Conservation (phyloP, 1,139 yeast species). For the Debaryomyces sp. region DNA sequence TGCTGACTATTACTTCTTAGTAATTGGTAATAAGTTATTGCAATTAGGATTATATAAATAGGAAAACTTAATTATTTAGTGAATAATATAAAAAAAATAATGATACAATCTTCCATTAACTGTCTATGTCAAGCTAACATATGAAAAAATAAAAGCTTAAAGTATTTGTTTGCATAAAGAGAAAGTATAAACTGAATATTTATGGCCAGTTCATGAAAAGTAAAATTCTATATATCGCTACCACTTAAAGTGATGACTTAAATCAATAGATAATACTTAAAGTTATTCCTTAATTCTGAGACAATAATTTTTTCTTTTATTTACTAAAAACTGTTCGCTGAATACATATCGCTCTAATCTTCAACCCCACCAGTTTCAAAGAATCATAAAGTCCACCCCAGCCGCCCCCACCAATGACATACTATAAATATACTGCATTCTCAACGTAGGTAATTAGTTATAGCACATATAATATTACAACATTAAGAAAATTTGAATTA, state of each 20-base stretch:
- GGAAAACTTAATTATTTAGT: neutral
- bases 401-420: neutral
- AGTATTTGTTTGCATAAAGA: too few relatives aligned
- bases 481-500: neutral
- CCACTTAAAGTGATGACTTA: too few relatives aligned
- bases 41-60: conserved; percentile 14
- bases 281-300: too few relatives aligned
- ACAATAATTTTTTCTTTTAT: too few relatives aligned
- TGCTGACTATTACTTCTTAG: conserved; percentile 28
- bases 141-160: too few relatives aligned
- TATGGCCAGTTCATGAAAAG: neutral
- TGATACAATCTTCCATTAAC: too few relatives aligned
- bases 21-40: conserved; percentile 24
- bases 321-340: neutral
- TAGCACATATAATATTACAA: neutral
- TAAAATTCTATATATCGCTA: neutral
- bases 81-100: too few relatives aligned
- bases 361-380: neutral
- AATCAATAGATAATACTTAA: neutral
- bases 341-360: neutral
- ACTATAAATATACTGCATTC: neutral
- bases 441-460: too few relatives aligned
- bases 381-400: too few relatives aligned
- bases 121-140: too few relatives aligned
- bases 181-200: too few relatives aligned